A percentile compares a stretch with the other conserved stretches of the same genome.
Conservation (phyloP, 768 basidiomycete genomes). For the Lentinula boryana region DNA sequence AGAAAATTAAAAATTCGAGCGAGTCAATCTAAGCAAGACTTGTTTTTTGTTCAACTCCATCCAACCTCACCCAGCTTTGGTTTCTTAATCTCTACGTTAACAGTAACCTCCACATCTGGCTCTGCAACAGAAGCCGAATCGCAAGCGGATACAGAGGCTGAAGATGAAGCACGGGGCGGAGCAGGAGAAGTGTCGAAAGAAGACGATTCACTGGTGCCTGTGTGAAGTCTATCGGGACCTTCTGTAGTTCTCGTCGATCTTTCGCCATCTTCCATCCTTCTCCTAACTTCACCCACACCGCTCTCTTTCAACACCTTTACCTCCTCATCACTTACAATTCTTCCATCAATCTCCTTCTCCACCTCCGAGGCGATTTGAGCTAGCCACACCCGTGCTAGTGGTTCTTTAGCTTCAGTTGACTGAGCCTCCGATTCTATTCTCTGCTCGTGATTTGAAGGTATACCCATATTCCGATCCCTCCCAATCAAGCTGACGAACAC, state of each 20-base stretch:
- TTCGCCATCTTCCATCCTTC: background rate
- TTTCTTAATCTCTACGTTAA: background rate
- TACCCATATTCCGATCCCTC: constrained; percentile 15
- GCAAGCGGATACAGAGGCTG: background rate
- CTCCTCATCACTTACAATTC: constrained; percentile 60
- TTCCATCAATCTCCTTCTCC: constrained; percentile 50
- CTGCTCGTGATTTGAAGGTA: background rate
- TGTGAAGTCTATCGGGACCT: background rate
- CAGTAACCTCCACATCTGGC: background rate
- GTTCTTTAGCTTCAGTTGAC: background rate
- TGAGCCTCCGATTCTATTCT: background rate
- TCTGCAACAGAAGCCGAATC: background rate
- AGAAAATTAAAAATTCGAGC: background rate
- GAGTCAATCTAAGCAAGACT: background rate
- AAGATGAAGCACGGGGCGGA: background rate
- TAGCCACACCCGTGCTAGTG: constrained; percentile 30
- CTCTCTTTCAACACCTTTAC: constrained; percentile 42
- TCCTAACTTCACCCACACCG: constrained; percentile 8
- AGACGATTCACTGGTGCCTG: background rate
- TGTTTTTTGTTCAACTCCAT: background rate
- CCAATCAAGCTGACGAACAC: constrained; percentile 74
- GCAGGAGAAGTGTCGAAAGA: background rate
- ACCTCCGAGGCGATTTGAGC: constrained; percentile 58
- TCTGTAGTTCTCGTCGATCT: background rate
- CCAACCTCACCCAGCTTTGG: background rate